Evolutionary conservation across 176 grass and related monocot genomes (phyloP).

Genomic region (Areca catechu): DNA sequence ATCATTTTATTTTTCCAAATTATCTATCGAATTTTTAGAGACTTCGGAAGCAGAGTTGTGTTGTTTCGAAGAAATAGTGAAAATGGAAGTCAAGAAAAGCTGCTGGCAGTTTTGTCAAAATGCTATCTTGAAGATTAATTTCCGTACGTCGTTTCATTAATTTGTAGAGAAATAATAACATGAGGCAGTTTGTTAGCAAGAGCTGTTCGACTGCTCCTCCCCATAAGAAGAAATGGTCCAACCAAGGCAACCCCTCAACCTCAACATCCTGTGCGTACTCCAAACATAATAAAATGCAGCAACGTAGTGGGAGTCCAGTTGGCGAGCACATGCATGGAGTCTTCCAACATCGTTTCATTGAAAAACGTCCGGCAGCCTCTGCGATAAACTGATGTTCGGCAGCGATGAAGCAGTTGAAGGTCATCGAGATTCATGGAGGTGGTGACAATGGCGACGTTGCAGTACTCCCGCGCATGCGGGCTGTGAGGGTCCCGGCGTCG

Average conservation of each 20-base stretch:
- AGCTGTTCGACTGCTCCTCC: constrained; percentile 30
- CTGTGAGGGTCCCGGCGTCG: constrained; percentile 21
- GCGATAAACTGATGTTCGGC: constrained; percentile 22
- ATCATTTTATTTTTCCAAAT: too few species aligned
- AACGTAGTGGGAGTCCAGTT: constrained; percentile 31
- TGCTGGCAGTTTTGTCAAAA: too few species aligned
- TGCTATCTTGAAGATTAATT: too few species aligned
- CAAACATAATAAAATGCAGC: constrained; percentile 33
- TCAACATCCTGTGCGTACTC: constrained; percentile 21
- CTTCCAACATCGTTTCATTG: constrained; percentile 32
- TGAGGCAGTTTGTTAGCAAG: constrained; percentile 16
- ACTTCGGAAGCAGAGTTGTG: too few species aligned
- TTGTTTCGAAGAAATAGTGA: too few species aligned
- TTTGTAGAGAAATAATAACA: too few species aligned
- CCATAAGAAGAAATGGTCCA: constrained; percentile 43
- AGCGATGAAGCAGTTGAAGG: constrained; percentile 29
- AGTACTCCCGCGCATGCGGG: constrained; percentile 30
- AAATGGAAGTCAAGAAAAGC: too few species aligned
- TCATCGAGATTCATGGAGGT: constrained; percentile 37
- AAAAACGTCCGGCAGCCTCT: constrained; percentile 35
- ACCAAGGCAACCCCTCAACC: constrained; percentile 33
- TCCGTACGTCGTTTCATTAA: too few species aligned
- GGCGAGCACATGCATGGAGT: constrained; percentile 44
- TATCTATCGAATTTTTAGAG: too few species aligned
- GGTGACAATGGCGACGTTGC: constrained; percentile 30